Conservation (phyloP, 257 asterid genomes). For the Solanum tarapatanum region DNA sequence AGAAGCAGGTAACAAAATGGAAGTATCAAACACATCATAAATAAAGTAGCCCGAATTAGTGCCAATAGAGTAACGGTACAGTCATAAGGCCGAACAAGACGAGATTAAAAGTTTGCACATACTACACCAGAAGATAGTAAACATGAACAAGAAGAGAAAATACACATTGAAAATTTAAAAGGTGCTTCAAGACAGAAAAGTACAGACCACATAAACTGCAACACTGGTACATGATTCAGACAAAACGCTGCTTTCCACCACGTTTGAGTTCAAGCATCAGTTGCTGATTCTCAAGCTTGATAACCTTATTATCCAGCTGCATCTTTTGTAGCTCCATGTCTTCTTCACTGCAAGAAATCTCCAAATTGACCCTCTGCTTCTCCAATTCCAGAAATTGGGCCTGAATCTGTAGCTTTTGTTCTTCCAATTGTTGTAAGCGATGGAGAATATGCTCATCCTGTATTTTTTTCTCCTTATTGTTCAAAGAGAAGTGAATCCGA, state of each 20-base stretch:
- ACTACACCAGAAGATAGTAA: neutral
- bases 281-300: conserved; percentile 36
- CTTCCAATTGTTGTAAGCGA: conserved; percentile 7
- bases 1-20: neutral
- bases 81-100: neutral
- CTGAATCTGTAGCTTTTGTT: conserved; percentile 19
- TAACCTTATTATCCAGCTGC: conserved; percentile 22
- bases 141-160: neutral
- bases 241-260: conserved; percentile 3
- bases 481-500: neutral
- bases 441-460: neutral
- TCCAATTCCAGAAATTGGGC: conserved; percentile 27
- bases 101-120: neutral
- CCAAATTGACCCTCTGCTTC: conserved; percentile 15
- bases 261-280: conserved; percentile 15
- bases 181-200: neutral
- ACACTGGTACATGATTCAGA: neutral
- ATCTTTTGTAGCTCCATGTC: conserved; percentile 21
- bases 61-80: neutral
- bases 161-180: neutral
- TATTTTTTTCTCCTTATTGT: conserved; percentile 2
- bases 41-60: neutral
- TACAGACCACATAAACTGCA: neutral
- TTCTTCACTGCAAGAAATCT: conserved; percentile 3
- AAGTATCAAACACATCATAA: neutral